Percentiles rank a stretch among this genome's conserved stretches.
phyloP scores from a whole-genome alignment of 2,329 filamentous ascomycete genomes.

The Purpureocillium lavendulum region DNA sequence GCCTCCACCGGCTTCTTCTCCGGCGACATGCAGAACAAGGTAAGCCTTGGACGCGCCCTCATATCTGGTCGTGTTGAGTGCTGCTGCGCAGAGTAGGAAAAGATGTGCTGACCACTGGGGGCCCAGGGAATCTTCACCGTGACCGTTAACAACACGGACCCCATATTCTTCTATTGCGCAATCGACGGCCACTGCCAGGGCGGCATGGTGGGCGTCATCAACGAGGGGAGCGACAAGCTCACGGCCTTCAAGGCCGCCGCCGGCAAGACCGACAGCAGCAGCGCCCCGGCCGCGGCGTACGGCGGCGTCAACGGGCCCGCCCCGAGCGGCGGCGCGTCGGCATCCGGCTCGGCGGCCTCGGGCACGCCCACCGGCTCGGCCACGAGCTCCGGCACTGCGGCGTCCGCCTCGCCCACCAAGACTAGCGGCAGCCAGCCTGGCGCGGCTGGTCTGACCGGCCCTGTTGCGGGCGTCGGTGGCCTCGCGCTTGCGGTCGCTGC shows the following conservation, averaged over 20 bases:
- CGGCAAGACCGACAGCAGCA: constrained; percentile 3
- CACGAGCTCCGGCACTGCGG: no score
- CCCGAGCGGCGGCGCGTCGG: background rate
- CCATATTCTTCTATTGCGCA: constrained; percentile 20
- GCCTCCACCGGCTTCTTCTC: constrained; percentile 9
- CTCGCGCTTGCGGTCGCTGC: background rate
- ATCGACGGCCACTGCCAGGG: constrained; percentile 15
- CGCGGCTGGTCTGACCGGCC: background rate
- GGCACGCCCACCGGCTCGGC: background rate
- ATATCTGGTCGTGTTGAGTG: no score
- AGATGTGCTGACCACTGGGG: background rate
- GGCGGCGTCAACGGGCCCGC: background rate
- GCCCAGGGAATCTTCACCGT: constrained; percentile 11
- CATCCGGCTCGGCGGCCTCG: no score
- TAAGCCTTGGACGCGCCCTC: background rate
- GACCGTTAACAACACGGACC: constrained; percentile 16
- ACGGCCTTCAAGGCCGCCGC: constrained; percentile 8
- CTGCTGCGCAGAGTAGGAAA: background rate
- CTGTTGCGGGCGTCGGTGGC: background rate
- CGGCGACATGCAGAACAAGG: constrained; percentile 1
- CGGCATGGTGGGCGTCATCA: constrained; percentile 21
- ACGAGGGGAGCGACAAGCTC: constrained; percentile 11
- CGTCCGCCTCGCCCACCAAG: no score
- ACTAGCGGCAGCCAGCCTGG: background rate
- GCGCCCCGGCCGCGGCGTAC: constrained; percentile 1